Conservation (phyloP, 2,329 filamentous ascomycete genomes). For the Scleromitrula shiraiana region DNA sequence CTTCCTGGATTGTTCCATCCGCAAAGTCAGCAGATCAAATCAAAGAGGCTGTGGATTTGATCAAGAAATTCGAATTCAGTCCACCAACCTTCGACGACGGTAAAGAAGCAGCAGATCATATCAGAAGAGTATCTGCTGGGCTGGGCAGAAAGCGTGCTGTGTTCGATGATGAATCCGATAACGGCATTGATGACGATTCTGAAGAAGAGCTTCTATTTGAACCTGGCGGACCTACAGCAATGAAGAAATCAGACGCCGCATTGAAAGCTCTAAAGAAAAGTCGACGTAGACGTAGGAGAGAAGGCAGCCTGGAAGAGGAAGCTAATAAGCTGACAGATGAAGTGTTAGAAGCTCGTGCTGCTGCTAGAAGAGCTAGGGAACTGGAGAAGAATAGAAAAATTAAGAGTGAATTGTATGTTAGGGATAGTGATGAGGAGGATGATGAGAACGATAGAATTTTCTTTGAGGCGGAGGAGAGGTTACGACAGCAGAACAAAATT, state of each 20-base stretch:
- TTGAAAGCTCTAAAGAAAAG: slow-evolving; percentile 52
- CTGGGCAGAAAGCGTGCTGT: slow-evolving; percentile 47
- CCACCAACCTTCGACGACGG: slow-evolving; percentile 73
- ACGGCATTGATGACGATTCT: slow-evolving; percentile 44
- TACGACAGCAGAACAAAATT: slow-evolving; percentile 43
- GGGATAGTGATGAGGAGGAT: slow-evolving; percentile 83
- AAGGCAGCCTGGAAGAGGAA: slow-evolving; percentile 35
- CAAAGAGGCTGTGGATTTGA: slow-evolving; percentile 59
- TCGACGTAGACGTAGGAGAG: slow-evolving; percentile 36
- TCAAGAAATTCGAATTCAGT: slow-evolving; percentile 70
- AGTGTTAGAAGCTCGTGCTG: slow-evolving; percentile 51
- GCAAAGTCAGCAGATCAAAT: slow-evolving; percentile 56
- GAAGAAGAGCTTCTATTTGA: slow-evolving; percentile 57
- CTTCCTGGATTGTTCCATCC: slow-evolving; percentile 70
- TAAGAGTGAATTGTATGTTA: slow-evolving; percentile 78
- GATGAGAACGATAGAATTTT: slow-evolving; percentile 66
- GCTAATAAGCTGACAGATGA: slow-evolving; percentile 46
- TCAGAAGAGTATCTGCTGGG: slow-evolving; percentile 57
- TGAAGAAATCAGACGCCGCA: slow-evolving; percentile 45
- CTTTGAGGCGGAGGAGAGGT: slow-evolving; percentile 65
- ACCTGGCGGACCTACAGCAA: slow-evolving; percentile 54
- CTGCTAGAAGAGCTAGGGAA: slow-evolving; percentile 57
- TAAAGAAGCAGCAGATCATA: slow-evolving; percentile 58
- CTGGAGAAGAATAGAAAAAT: slow-evolving; percentile 70
- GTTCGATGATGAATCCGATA: slow-evolving; percentile 66